Base-by-base conservation (phyloP, 2,329 filamentous ascomycete species). In the Emergomyces orientalis region DNA sequence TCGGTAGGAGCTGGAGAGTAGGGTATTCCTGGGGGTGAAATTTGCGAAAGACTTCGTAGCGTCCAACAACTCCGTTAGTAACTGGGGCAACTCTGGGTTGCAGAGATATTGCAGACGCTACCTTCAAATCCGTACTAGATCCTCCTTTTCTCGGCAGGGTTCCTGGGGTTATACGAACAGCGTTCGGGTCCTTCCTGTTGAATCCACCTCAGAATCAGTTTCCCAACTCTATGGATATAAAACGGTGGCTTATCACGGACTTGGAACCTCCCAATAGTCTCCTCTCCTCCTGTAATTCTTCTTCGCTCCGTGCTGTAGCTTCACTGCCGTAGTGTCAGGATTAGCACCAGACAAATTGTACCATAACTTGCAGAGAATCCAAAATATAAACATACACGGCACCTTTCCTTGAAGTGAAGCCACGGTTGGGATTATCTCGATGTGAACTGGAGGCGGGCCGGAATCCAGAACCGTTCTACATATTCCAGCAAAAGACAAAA, bases 201-300 rank as follows among this genome's bases (percentile, higher is more conserved):
- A 39, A 22, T 45, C n/a, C 22, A 25, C 45, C n/a, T 34, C 56
- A 32, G 22, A 49, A 51, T 47, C n/a, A 43, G 37, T 7, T 17
- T 59, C 1, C 4, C 11, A 37, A 19, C 13, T 25, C 22, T 13
- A 6, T 14, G 30, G 13, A 17, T 27, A 56, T 47, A 52, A 39
- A 14, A 37, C 4, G 22, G 56, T 7, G 34, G 34, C 11, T 9
- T 52, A 22, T 37, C 25, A 55, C 62, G 17, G 41, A 61, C 62
- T 27, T 54, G 49, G 56, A 62, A 14, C 59, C 52, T 43, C 64
- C 62, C 22, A 64, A 45, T 14, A 65, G 47, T 41, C 64, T 63
- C 49, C 51, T 58, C 55, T 65, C 64, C 11, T 65, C 61, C 51
- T 63, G 57, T 57, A 39, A 59, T 27, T 63, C 39, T 22, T 59